Evolutionary conservation across 23 red algal species (phyloP).

Genomic region (Porphyridium purpureum): DNA sequence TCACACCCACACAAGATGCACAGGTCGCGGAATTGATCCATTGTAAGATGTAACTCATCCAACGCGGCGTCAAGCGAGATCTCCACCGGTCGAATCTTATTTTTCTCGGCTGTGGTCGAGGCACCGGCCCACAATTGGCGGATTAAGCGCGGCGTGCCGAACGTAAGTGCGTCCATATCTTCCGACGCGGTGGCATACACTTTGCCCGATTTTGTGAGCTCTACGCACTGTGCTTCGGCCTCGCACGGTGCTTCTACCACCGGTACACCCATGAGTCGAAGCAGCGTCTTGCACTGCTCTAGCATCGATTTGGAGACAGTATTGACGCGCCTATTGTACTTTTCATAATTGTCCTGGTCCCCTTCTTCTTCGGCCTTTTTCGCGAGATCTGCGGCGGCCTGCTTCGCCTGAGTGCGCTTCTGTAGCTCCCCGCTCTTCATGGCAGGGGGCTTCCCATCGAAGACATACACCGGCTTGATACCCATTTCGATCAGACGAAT

Average conservation of each 20-base stretch:
- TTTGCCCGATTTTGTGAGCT: constrained; percentile 38
- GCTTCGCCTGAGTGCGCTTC: constrained; percentile 53
- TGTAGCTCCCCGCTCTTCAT: constrained; percentile 79
- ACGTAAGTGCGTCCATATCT: constrained; percentile 98
- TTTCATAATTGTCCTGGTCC: constrained; percentile 58
- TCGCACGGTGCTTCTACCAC: constrained; percentile 90
- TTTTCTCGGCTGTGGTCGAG: constrained; percentile 44
- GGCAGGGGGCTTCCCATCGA: constrained; percentile 81
- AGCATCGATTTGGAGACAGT: constrained; percentile 57
- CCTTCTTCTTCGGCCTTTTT: constrained; percentile 80
- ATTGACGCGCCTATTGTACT: constrained; percentile 75
- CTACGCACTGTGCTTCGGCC: constrained; percentile 96
- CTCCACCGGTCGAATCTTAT: constrained; percentile 63
- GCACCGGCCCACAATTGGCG: constrained; percentile 61
- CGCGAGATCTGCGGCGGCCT: constrained; percentile 42
- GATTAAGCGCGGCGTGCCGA: constrained; percentile 66
- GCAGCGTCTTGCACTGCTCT: constrained; percentile 42
- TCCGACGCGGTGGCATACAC: constrained; percentile 82
- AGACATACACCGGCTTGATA: constrained; percentile 84
- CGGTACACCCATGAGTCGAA: constrained; percentile 78
- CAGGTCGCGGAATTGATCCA: constrained; percentile 84
- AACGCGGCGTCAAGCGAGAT: constrained; percentile 50
- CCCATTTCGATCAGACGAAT: constrained; percentile 79
- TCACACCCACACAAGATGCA: constrained; percentile 98
- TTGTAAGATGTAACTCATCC: constrained; percentile 47